These are phyloP conservation scores for Tulasnella calospora DNA, from an alignment of 768 basidiomycete species.

Conservation along the genomic window DNA sequence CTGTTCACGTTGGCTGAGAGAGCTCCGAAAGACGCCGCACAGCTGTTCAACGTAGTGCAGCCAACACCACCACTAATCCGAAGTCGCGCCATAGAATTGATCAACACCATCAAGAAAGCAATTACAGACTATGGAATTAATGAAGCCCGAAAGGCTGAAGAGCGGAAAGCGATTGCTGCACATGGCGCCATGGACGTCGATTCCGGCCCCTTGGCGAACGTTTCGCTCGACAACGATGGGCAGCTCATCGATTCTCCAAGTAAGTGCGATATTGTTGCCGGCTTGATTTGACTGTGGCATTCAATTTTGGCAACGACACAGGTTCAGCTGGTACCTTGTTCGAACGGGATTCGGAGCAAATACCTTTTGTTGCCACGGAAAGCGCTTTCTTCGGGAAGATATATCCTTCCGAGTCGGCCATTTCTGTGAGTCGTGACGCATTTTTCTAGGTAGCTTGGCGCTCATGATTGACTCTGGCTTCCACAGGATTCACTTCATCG, in stretches of 20 bases:
- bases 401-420: neutral
- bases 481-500: constrained; percentile 40
- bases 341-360: neutral
- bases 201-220: constrained; percentile 1
- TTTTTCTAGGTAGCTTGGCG: neutral
- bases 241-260: constrained; percentile 1
- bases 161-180: constrained; percentile 31
- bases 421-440: constrained; percentile 20
- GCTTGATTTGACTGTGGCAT: neutral
- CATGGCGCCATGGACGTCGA: constrained; percentile 26
- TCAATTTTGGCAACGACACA: neutral
- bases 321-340: neutral
- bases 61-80: constrained; percentile 61
- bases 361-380: neutral
- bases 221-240: neutral
- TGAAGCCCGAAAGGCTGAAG: constrained; percentile 19
- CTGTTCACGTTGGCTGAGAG: constrained; percentile 69
- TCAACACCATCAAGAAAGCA: constrained; percentile 55
- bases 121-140: constrained; percentile 35
- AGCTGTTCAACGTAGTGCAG: constrained; percentile 55
- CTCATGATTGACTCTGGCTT: neutral
- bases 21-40: constrained; percentile 60
- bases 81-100: constrained; percentile 56
- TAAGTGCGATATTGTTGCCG: neutral
- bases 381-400: constrained; percentile 23